Conservation (phyloP, 257 asterid genomes). For the Mentha longifolia region DNA sequence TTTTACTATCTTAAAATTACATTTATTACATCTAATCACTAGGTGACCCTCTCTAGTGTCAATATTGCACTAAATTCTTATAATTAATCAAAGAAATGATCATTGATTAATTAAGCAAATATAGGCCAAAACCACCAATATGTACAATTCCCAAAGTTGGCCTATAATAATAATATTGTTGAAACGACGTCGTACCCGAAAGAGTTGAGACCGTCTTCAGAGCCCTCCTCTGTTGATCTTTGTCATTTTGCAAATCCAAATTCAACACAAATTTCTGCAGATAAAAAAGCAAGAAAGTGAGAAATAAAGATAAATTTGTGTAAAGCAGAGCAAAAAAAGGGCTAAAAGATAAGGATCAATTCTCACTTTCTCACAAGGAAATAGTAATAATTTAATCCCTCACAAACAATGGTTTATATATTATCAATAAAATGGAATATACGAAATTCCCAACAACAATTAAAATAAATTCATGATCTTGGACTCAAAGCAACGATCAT, state of each 20-base stretch:
- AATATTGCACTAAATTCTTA: no score
- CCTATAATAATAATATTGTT: not conserved
- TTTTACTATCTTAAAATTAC: not conserved
- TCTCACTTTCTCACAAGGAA: not conserved
- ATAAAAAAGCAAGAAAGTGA: conserved; percentile 1
- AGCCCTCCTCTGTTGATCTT: conserved; percentile 79
- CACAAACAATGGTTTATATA: not conserved
- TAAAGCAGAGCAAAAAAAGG: not conserved
- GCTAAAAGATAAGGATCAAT: not conserved
- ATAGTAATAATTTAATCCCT: not conserved
- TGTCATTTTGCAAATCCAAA: conserved; percentile 67
- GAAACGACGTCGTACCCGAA: conserved; percentile 50
- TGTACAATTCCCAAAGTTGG: no score
- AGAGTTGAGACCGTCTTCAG: conserved; percentile 76
- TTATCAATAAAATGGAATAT: not conserved
- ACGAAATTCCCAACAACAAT: conserved; percentile 14
- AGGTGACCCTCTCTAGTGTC: not conserved
- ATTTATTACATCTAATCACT: no score
- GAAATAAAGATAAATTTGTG: not conserved
- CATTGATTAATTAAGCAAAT: no score
- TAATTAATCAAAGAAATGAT: no score
- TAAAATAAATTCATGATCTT: conserved; percentile 13
- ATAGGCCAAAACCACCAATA: no score
- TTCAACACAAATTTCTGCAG: conserved; percentile 74
- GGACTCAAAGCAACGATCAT: conserved; percentile 24